phyloP scores from a whole-genome alignment of 306 rosid genomes.

The Cajanus cajan region DNA sequence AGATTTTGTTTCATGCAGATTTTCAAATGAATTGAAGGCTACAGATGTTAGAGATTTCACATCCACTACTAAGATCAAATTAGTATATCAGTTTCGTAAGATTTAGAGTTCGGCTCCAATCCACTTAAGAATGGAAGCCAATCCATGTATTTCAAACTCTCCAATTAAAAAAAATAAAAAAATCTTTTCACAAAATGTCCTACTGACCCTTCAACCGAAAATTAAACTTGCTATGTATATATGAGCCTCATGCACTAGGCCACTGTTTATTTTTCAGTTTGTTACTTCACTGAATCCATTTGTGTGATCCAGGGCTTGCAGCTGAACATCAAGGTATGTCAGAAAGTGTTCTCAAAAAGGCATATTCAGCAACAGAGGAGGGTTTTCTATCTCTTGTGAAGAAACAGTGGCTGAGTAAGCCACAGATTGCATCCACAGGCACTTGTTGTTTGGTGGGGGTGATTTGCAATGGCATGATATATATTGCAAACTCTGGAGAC shows the following conservation, averaged over 20 bases:
- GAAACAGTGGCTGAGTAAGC: constrained; percentile 66
- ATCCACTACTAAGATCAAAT: too few species aligned
- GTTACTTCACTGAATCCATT: neutral
- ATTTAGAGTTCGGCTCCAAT: too few species aligned
- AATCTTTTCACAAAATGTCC: neutral
- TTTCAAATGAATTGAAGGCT: neutral
- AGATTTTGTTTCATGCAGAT: neutral
- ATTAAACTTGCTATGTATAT: neutral
- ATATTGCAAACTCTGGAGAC: constrained; percentile 85
- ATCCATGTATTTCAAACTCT: constrained; percentile 1
- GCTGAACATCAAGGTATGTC: constrained; percentile 58
- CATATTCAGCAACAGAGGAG: constrained; percentile 73
- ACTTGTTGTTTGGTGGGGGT: constrained; percentile 88
- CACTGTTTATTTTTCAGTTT: constrained; percentile 1
- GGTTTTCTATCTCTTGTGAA: constrained; percentile 71
- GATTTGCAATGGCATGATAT: constrained; percentile 61
- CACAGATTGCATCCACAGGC: constrained; percentile 83
- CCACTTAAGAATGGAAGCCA: neutral
- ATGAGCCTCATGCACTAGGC: neutral
- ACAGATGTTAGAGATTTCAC: too few species aligned
- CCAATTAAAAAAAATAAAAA: neutral
- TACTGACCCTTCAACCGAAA: neutral
- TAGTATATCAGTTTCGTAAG: too few species aligned
- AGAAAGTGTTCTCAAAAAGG: constrained; percentile 58
- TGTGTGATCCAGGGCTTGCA: constrained; percentile 58